Conservation (phyloP, 1,284 basidiomycete genomes). For the Laetiporus sulphureus region DNA sequence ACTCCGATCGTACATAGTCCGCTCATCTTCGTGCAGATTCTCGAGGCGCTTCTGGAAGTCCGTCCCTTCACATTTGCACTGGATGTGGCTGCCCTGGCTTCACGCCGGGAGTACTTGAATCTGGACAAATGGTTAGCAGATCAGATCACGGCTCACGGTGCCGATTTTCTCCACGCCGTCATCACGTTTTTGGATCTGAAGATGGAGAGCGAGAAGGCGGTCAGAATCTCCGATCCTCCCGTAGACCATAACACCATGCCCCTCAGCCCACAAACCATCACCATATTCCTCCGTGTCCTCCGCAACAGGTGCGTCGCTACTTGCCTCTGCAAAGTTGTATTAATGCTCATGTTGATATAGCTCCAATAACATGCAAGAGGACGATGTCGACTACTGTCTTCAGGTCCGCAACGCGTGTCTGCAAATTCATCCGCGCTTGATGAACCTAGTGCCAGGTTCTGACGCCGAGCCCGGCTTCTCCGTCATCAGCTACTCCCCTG, state of each 20-base stretch:
- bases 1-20: not conserved
- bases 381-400: conserved; percentile 85
- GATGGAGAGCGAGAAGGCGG: conserved; percentile 81
- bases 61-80: conserved; percentile 84
- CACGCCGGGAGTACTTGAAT: conserved; percentile 89
- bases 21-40: conserved; percentile 48
- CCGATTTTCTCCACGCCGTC: conserved; percentile 83
- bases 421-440: conserved; percentile 93
- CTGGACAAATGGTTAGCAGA: conserved; percentile 95
- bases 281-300: conserved; percentile 85
- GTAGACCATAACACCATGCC: conserved; percentile 78
- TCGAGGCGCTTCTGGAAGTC: conserved; percentile 85
- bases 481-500: conserved; percentile 83
- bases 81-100: conserved; percentile 91
- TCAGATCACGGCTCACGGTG: conserved; percentile 74
- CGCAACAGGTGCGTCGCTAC: conserved; percentile 68
- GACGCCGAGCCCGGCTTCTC: conserved; percentile 90
- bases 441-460: conserved; percentile 88
- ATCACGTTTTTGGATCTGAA: conserved; percentile 88
- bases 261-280: conserved; percentile 80
- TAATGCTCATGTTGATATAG: conserved; percentile 37
- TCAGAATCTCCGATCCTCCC: conserved; percentile 72
- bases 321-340: too few species aligned
- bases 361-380: conserved; percentile 58
- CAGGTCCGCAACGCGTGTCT: conserved; percentile 92